Conservation (phyloP, 257 asterid species). For the Agastache rugosa region DNA sequence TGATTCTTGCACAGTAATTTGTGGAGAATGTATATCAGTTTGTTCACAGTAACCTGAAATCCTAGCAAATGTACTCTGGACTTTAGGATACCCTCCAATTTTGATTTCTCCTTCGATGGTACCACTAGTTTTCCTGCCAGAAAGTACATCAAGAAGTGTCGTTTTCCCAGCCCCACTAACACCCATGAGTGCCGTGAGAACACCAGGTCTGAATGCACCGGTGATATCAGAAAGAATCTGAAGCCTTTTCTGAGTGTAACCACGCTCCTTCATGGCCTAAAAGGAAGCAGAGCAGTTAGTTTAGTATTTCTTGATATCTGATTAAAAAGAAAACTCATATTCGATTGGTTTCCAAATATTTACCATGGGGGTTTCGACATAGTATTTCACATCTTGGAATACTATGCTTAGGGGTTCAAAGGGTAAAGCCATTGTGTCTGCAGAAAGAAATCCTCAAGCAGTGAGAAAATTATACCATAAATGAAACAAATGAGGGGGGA, state of each 20-base stretch:
- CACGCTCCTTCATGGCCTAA: slow-evolving; percentile 57
- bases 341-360: slow-evolving; percentile 10
- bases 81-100: slow-evolving; percentile 64
- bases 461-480: slow-evolving; percentile 26
- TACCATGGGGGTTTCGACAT: slow-evolving; percentile 59
- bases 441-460: slow-evolving; percentile 13
- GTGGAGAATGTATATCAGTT: slow-evolving; percentile 64
- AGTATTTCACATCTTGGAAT: slow-evolving; percentile 61
- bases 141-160: slow-evolving; percentile 62
- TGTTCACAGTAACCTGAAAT: slow-evolving; percentile 65
- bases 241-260: slow-evolving; percentile 46
- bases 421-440: slow-evolving; percentile 52
- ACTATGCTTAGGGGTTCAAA: slow-evolving; percentile 55
- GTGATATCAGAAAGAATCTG: slow-evolving; percentile 55
- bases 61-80: slow-evolving; percentile 59
- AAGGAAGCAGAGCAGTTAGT: slow-evolving; percentile 5
- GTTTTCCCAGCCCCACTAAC: slow-evolving; percentile 74
- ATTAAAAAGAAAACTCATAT: background rate
- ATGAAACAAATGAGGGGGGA: background rate
- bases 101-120: slow-evolving; percentile 53
- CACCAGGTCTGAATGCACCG: slow-evolving; percentile 57
- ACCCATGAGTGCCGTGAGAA: slow-evolving; percentile 70
- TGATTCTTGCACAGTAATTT: slow-evolving; percentile 60
- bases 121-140: slow-evolving; percentile 66
- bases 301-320: slow-evolving; percentile 14